A percentile compares a stretch with the other conserved stretches of the same genome.
These are phyloP conservation scores for Pleurotus tuoliensis DNA, from an alignment of 768 basidiomycete genomes.

Conservation along the genomic window DNA sequence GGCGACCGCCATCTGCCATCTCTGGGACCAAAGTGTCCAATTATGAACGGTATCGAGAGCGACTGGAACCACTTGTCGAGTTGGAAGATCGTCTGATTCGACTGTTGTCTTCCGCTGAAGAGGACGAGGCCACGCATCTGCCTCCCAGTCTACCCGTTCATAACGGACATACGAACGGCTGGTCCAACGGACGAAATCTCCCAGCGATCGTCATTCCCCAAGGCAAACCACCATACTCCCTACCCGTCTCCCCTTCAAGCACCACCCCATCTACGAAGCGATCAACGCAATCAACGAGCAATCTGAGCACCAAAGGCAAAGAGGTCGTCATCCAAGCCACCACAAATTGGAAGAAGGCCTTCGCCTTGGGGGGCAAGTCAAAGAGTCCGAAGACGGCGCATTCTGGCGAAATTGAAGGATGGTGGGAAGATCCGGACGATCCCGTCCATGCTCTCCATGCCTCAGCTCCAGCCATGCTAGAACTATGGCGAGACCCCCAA, in stretches of 20 bases:
- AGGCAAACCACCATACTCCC: constrained; percentile 24
- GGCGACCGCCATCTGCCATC: constrained; percentile 48
- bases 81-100: constrained; percentile 69
- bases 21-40: constrained; percentile 47
- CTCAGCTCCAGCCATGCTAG: constrained; percentile 61
- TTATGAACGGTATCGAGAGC: constrained; percentile 57
- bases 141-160: constrained; percentile 29
- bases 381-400: constrained; percentile 69
- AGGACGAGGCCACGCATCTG: constrained; percentile 66
- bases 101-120: constrained; percentile 65
- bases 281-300: constrained; percentile 24
- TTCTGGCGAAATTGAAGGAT: constrained; percentile 69
- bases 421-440: constrained; percentile 85
- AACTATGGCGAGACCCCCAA: constrained; percentile 72
- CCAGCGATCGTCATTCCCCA: constrained; percentile 47
- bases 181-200: constrained; percentile 41
- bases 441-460: constrained; percentile 70
- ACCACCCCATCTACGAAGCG: constrained; percentile 20
- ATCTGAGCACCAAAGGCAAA: constrained; percentile 30
- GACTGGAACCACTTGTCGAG: constrained; percentile 63
- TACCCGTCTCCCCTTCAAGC: constrained; percentile 24
- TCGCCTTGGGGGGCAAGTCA: constrained; percentile 53
- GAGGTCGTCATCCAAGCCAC: constrained; percentile 62
- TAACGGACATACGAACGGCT: constrained; percentile 12
- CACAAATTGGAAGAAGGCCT: constrained; percentile 66